Conservation (phyloP, 208 protist species). For the Phytomonas francai region DNA sequence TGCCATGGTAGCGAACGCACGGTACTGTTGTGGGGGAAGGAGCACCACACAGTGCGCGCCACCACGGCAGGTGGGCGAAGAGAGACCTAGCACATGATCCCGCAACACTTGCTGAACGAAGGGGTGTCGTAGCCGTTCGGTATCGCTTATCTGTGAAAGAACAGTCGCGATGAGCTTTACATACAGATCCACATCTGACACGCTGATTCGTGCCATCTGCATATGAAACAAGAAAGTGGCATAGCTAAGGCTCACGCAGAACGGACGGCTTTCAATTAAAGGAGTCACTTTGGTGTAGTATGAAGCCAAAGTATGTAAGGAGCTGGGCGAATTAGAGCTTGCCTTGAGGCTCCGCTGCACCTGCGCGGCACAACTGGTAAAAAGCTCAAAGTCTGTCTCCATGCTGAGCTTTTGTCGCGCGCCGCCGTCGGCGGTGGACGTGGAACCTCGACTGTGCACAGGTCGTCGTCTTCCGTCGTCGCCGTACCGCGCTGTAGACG, state of each 20-base stretch:
- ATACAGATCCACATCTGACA: constrained; percentile 77
- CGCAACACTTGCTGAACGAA: constrained; percentile 82
- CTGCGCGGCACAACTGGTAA: constrained; percentile 49
- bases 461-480: background rate
- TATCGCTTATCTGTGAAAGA: constrained; percentile 55
- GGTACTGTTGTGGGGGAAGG: constrained; percentile 74
- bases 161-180: constrained; percentile 67
- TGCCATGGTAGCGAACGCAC: constrained; percentile 63
- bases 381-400: constrained; percentile 8
- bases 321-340: constrained; percentile 59
- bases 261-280: constrained; percentile 65
- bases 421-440: background rate
- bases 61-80: constrained; percentile 52
- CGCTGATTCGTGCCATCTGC: constrained; percentile 82
- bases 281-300: constrained; percentile 80
- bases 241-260: constrained; percentile 85
- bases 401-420: background rate
- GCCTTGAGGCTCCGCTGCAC: constrained; percentile 78
- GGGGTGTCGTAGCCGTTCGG: constrained; percentile 54
- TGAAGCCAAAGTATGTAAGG: constrained; percentile 73
- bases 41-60: constrained; percentile 77
- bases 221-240: constrained; percentile 87
- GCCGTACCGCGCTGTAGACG: background rate
- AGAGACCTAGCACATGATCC: constrained; percentile 82
- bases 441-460: background rate